phyloP scores from a whole-genome alignment of 306 rosid genomes.

The Luffa aegyptiaca region DNA sequence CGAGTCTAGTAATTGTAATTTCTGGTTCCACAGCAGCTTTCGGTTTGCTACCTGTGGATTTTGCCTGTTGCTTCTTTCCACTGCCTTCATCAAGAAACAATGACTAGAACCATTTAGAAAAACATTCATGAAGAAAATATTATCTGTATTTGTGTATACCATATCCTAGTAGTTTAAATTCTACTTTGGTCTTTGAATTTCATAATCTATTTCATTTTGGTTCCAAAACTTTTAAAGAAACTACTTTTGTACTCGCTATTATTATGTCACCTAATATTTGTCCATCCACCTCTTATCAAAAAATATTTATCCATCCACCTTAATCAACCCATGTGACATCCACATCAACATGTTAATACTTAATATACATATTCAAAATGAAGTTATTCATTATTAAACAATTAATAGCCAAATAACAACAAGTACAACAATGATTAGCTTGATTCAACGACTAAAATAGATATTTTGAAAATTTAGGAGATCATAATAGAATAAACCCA shows the following conservation, averaged over 20 bases:
- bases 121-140: background rate
- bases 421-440: too few relatives aligned
- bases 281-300: background rate
- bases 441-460: background rate
- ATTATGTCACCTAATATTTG: background rate
- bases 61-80: constrained; percentile 56
- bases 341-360: background rate
- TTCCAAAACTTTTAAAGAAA: too few relatives aligned
- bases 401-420: background rate
- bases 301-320: too few relatives aligned
- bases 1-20: constrained; percentile 72
- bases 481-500: background rate
- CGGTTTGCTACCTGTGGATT: constrained; percentile 38
- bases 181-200: background rate
- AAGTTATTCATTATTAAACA: background rate
- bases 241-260: background rate
- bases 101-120: background rate
- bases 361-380: background rate
- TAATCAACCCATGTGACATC: background rate
- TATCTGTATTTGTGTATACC: background rate
- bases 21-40: constrained; percentile 44
- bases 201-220: too few relatives aligned
- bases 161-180: background rate
- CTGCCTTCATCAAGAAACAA: constrained; percentile 37
- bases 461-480: background rate